Evolutionary conservation across 2,329 filamentous ascomycete genomes (phyloP).

Genomic region (Cercospora nicotianae): DNA sequence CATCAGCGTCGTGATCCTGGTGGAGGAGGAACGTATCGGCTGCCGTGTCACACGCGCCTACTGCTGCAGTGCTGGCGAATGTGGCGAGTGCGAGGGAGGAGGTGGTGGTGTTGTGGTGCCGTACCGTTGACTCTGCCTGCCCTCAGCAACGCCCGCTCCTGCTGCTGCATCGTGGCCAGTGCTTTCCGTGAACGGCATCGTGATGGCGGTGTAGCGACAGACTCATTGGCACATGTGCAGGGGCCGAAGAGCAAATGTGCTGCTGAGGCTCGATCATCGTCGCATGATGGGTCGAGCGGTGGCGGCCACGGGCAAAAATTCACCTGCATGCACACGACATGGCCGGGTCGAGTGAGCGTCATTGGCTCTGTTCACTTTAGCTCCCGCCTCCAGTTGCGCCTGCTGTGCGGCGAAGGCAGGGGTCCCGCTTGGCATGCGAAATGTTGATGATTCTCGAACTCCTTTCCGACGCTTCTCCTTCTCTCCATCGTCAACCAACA

Average conservation of each 20-base stretch:
- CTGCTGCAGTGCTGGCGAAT: neutral
- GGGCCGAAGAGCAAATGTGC: neutral
- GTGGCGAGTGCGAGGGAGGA: neutral
- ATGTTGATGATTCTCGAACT: conserved; percentile 17
- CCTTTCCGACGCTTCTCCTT: conserved; percentile 26
- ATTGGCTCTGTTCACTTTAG: conserved; percentile 8
- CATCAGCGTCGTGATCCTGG: conserved; percentile 2
- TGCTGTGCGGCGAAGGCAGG: conserved; percentile 6
- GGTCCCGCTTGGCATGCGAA: conserved; percentile 4
- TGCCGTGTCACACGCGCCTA: neutral
- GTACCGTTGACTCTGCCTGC: conserved; percentile 17
- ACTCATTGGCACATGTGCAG: conserved; percentile 7
- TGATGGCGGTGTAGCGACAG: neutral
- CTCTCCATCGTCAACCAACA: conserved; percentile 30
- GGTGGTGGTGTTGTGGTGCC: neutral
- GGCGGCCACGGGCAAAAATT: conserved; percentile 5
- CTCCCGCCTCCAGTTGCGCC: conserved; percentile 8
- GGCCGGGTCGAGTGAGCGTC: neutral
- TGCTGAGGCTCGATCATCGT: neutral
- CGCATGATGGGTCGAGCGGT: conserved; percentile 1
- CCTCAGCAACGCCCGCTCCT: conserved; percentile 12
- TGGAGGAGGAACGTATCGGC: neutral
- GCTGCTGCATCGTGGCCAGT: conserved; percentile 19
- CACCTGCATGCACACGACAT: conserved; percentile 6
- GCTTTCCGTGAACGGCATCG: conserved; percentile 28